These are phyloP conservation scores for Fusarium staphyleae DNA, from an alignment of 2,329 filamentous ascomycete species.

Conservation along the genomic window DNA sequence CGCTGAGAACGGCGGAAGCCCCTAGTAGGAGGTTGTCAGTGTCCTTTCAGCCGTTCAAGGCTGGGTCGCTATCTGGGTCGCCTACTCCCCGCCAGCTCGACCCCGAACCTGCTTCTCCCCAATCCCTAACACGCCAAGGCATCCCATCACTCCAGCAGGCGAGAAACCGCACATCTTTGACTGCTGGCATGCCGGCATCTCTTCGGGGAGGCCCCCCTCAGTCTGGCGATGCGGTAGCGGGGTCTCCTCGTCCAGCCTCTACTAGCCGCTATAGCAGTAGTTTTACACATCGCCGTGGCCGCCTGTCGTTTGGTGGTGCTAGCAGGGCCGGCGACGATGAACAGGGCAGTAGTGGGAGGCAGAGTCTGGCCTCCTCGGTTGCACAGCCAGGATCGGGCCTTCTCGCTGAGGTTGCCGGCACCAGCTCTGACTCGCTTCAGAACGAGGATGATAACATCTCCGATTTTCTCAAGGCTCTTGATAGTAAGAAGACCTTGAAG, in stretches of 20 bases:
- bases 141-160: conserved; percentile 59
- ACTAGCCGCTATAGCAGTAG: conserved; percentile 92
- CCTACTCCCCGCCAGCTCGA: conserved; percentile 64
- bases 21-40: conserved; percentile 77
- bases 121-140: conserved; percentile 57
- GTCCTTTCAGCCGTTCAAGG: conserved; percentile 96
- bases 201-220: conserved; percentile 70
- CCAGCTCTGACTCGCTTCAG: conserved; percentile 71
- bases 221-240: conserved; percentile 70
- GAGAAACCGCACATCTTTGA: conserved; percentile 75
- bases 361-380: conserved; percentile 73
- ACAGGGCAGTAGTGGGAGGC: conserved; percentile 80
- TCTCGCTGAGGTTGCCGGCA: conserved; percentile 72
- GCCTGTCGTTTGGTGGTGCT: conserved; percentile 77
- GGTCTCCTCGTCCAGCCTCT: conserved; percentile 79
- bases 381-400: conserved; percentile 80
- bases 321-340: conserved; percentile 74
- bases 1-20: conserved; percentile 58
- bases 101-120: conserved; percentile 63
- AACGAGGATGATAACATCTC: conserved; percentile 92
- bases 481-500: conserved; percentile 84
- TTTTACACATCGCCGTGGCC: conserved; percentile 83
- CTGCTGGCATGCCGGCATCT: conserved; percentile 77
- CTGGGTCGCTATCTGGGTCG: conserved; percentile 90
- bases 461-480: conserved; percentile 88